Percentiles rank a stretch among this genome's conserved stretches.
phyloP scores from a whole-genome alignment of 2,329 filamentous ascomycete species.

The Cladosporium sp. region DNA sequence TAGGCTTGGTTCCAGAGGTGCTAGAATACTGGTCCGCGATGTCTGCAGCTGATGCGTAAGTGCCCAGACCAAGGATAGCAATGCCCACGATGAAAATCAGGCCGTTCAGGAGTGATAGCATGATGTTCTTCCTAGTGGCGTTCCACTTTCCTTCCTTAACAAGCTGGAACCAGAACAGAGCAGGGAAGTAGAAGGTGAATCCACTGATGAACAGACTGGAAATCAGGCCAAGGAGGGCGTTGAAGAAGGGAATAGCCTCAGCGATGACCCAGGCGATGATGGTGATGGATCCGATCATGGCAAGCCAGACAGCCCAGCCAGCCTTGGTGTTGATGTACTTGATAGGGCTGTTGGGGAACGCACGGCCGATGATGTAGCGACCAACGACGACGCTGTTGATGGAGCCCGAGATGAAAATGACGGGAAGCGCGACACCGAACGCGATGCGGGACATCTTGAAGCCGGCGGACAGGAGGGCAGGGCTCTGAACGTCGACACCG shows the following conservation, averaged over 20 bases:
- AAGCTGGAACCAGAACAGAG: constrained; percentile 47
- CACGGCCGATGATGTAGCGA: constrained; percentile 64
- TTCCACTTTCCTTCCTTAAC: constrained; percentile 53
- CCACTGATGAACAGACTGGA: constrained; percentile 66
- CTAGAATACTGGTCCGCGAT: constrained; percentile 45
- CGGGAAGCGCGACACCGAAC: constrained; percentile 71
- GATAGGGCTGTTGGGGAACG: constrained; percentile 59
- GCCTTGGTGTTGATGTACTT: constrained; percentile 46
- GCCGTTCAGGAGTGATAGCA: constrained; percentile 48
- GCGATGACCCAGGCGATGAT: constrained; percentile 69
- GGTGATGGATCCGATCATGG: constrained; percentile 60
- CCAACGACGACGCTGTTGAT: constrained; percentile 61
- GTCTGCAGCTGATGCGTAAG: constrained; percentile 48
- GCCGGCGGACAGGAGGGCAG: constrained; percentile 66
- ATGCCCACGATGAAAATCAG: constrained; percentile 44
- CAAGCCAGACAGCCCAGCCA: constrained; percentile 62
- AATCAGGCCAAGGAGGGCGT: constrained; percentile 67
- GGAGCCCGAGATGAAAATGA: constrained; percentile 72
- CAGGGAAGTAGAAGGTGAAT: constrained; percentile 54
- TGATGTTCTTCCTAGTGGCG: constrained; percentile 47
- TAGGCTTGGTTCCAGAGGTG: constrained; percentile 35
- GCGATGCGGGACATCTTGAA: constrained; percentile 62
- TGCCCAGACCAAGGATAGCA: constrained; percentile 41
- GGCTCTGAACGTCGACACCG: constrained; percentile 62
- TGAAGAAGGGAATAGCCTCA: constrained; percentile 72